Conservation (phyloP, 768 basidiomycete species). For the Gloeopeniophorella convolvens region DNA sequence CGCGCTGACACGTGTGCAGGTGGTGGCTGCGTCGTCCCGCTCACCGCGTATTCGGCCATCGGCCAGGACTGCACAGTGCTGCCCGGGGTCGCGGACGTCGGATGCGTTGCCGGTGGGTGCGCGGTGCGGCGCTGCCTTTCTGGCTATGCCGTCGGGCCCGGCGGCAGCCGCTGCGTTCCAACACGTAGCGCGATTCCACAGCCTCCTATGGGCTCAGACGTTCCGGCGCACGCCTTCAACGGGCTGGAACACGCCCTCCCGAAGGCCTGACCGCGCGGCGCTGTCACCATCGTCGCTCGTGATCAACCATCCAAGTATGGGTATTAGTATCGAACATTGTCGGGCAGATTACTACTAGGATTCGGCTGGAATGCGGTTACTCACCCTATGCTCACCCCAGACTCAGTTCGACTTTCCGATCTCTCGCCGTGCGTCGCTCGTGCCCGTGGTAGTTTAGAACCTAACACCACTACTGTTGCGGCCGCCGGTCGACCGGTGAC, state of each 20-base stretch:
- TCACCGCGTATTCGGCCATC: conserved; percentile 26
- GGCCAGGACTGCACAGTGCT: conserved; percentile 47
- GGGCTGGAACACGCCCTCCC: conserved; percentile 25
- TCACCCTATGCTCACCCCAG: no score
- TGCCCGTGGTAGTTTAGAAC: no score
- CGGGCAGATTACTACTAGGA: no score
- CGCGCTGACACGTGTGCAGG: conserved; percentile 27
- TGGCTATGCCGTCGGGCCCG: conserved; percentile 29
- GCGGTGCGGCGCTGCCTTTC: conserved; percentile 39
- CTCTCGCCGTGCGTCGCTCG: no score
- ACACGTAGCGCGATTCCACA: neutral
- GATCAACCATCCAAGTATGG: no score
- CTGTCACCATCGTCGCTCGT: no score
- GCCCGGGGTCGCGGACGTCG: conserved; percentile 42
- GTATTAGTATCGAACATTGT: no score
- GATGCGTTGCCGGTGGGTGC: conserved; percentile 40
- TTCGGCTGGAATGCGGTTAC: no score
- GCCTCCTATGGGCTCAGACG: neutral
- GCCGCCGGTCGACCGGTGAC: no score
- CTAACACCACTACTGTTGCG: no score
- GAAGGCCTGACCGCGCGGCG: no score
- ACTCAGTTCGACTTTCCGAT: no score
- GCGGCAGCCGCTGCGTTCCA: conserved; percentile 20
- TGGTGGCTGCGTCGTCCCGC: conserved; percentile 40
- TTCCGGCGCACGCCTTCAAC: conserved; percentile 17